Evolutionary conservation across 2,329 filamentous ascomycete genomes (phyloP), one percentile per base, ranked within the genome.

Genomic region (Scopulariopsis brevicaulis): DNA sequence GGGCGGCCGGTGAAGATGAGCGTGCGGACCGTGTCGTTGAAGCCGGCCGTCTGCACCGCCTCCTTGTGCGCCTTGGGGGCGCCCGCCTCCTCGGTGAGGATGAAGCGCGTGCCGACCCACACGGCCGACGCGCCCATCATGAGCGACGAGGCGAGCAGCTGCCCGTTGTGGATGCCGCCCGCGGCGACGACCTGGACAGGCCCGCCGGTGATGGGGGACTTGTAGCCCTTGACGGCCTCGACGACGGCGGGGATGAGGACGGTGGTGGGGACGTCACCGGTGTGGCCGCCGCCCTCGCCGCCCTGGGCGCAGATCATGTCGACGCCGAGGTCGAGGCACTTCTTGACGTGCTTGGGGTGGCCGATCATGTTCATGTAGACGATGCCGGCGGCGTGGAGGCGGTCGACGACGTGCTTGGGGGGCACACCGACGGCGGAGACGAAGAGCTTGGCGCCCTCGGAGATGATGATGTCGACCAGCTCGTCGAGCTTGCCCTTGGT

Each of bases 321-420:
- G 65, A 86, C 90, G 64, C 92, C 94, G 60, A 92, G 82, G 55
- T 93, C 90, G 62, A 99, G 81, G 74, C 90, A 95, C 82, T 97
- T 99, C 76, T 90, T 83, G 63, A 96, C 93, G 77, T 99, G 94
- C 85, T 99, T 99, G 69, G 94, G 93, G 81, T 99, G 94, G 64
- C 94, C 94, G 71, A 99, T 92, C 94, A 99, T 99, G 86, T 99
- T 99, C 94, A 97, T 97, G 82, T 95, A 96, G 64, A 96, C 81
- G 65, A 99, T 83, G 64, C 92, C 92, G 68, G 84, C 77, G 69
- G 84, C 82, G 82, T 99, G 94, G 53, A 99, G 85, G 70, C 83
- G 87, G 64, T 97, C 91, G 67, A 99, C 91, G 60, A 96, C 86
- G 65, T 82, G 77, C 75, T 89, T 90, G 64, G 94, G 90, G 51